Evolutionary conservation across 2,329 filamentous ascomycete genomes (phyloP).

Genomic region (Claviceps sp.): DNA sequence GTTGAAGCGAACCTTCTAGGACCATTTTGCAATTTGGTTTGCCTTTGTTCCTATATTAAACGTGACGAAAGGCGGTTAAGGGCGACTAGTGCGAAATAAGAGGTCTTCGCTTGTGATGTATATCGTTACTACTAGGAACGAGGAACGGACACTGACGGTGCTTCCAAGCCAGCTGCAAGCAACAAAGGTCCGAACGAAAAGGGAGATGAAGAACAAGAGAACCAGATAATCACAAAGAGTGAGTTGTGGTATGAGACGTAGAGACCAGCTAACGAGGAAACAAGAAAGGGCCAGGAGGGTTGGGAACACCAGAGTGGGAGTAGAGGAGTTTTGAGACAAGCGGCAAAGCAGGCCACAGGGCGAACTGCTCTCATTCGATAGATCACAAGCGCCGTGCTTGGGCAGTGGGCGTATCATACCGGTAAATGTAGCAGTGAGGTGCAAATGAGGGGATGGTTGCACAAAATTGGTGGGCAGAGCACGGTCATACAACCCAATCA

Average conservation of each 20-base stretch:
- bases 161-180: constrained; percentile 10
- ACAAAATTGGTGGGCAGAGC: background rate
- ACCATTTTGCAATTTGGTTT: constrained; percentile 17
- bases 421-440: constrained; percentile 13
- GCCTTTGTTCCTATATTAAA: background rate
- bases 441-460: constrained; percentile 6
- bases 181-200: constrained; percentile 4
- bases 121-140: constrained; percentile 1
- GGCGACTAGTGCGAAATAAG: constrained; percentile 3
- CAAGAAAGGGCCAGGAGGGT: constrained; percentile 21
- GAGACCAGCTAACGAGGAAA: constrained; percentile 44
- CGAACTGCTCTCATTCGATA: constrained; percentile 17
- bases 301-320: constrained; percentile 24
- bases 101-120: constrained; percentile 2
- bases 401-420: constrained; percentile 12
- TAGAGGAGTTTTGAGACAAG: constrained; percentile 37
- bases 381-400: constrained; percentile 21
- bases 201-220: constrained; percentile 6
- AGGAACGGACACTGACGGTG: constrained; percentile 4
- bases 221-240: constrained; percentile 23
- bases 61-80: background rate
- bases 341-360: constrained; percentile 14
- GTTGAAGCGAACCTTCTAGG: constrained; percentile 25
- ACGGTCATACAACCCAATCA: background rate
- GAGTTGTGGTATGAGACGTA: constrained; percentile 15